Percentiles rank a stretch among this genome's conserved stretches.
Evolutionary conservation across 306 rosid genomes (phyloP).

Genomic region (Fragaria iinumae): DNA sequence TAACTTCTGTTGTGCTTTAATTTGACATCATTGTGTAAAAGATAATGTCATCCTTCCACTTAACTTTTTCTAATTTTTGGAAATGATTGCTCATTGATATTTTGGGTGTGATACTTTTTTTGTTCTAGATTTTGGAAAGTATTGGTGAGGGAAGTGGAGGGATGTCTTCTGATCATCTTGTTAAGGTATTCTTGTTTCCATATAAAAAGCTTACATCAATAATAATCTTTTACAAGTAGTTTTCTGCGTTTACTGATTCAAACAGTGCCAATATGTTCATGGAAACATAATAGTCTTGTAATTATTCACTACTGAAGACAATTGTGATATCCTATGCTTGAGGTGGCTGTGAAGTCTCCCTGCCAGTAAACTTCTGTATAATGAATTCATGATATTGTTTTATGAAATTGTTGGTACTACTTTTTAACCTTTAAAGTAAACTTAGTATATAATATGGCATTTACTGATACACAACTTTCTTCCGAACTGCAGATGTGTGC

Average conservation of each 20-base stretch:
- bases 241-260: not conserved
- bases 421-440: conserved; percentile 3
- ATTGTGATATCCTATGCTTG: not conserved
- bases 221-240: not conserved
- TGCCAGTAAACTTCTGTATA: not conserved
- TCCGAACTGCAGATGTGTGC: conserved; percentile 70
- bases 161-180: conserved; percentile 57
- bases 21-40: not conserved
- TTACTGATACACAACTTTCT: conserved; percentile 21
- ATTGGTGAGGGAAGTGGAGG: conserved; percentile 45
- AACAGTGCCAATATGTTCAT: conserved; percentile 1
- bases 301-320: not conserved
- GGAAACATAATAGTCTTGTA: not conserved
- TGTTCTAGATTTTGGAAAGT: conserved; percentile 58
- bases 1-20: not conserved
- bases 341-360: conserved; percentile 6
- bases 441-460: conserved; percentile 9
- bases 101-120: not conserved
- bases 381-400: not conserved
- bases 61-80: not conserved
- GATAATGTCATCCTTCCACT: not conserved
- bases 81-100: not conserved
- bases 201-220: not conserved
- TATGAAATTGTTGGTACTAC: conserved; percentile 4
- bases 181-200: conserved; percentile 52